A percentile compares a stretch with the other conserved stretches of the same genome.
Evolutionary conservation across 176 grass and related monocot genomes (phyloP).

Genomic region (Tuctoria greenei): DNA sequence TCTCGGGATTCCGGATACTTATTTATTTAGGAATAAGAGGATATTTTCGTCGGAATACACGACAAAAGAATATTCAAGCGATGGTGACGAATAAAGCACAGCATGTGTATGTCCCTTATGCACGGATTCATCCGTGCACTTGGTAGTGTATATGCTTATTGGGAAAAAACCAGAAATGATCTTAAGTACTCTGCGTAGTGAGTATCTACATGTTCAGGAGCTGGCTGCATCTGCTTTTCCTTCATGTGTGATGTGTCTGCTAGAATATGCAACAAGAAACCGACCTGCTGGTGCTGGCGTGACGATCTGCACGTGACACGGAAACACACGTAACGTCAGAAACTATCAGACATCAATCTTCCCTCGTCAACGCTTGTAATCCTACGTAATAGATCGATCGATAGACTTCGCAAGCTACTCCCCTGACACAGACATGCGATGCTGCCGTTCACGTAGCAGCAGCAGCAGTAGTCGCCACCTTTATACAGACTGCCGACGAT

Average conservation of each 20-base stretch:
- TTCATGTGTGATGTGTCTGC: background rate
- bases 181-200: too few relatives aligned
- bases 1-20: too few relatives aligned
- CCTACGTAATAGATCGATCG: background rate
- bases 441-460: conserved; percentile 20
- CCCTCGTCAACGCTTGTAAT: background rate
- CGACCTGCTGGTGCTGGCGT: background rate
- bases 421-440: conserved; percentile 15
- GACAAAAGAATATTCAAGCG: conserved; percentile 33
- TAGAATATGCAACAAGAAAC: background rate
- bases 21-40: too few relatives aligned
- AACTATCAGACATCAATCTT: background rate
- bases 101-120: background rate
- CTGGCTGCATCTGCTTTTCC: background rate
- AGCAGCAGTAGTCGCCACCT: too few relatives aligned
- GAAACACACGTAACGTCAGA: background rate
- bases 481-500: background rate
- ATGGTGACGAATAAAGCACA: background rate
- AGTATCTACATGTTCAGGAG: background rate
- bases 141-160: background rate
- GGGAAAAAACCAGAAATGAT: background rate
- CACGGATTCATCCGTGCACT: background rate
- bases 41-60: background rate
- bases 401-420: background rate
- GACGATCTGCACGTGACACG: background rate